A percentile compares a stretch with the other conserved stretches of the same genome.
Evolutionary conservation across 2,329 filamentous ascomycete genomes (phyloP).

Genomic region (Bipolaris cookei): DNA sequence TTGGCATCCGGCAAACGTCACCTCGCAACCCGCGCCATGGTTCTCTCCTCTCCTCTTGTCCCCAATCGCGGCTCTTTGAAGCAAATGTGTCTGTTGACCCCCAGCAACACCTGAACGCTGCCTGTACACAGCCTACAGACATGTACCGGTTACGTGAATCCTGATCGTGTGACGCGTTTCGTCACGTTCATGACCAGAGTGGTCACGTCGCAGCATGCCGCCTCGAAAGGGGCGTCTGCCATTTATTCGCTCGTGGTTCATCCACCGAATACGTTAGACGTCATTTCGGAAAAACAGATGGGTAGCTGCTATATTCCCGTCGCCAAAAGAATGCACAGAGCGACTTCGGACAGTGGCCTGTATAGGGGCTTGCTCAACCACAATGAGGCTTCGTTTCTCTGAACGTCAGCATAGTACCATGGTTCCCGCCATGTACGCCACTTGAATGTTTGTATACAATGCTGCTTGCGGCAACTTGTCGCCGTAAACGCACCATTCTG

Average conservation of each 20-base stretch:
- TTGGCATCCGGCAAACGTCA: conserved; percentile 13
- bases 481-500: conserved; percentile 4
- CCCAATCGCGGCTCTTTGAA: not conserved
- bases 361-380: not conserved
- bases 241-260: not conserved
- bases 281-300: not conserved
- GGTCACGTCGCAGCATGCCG: not conserved
- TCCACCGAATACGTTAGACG: not conserved
- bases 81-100: not conserved
- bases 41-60: conserved; percentile 2
- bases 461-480: not conserved
- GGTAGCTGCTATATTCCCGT: not conserved
- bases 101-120: not conserved
- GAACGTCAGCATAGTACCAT: not conserved
- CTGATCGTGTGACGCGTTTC: not conserved
- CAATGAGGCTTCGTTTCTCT: not conserved
- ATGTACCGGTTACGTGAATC: not conserved
- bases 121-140: not conserved
- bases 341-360: not conserved
- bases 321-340: not conserved
- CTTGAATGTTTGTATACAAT: not conserved
- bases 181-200: conserved; percentile 1
- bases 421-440: not conserved
- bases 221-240: not conserved
- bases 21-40: conserved; percentile 8